Evolutionary conservation across 2,329 filamentous ascomycete genomes (phyloP).

Genomic region (Aspergillus brunneoviolaceus): DNA sequence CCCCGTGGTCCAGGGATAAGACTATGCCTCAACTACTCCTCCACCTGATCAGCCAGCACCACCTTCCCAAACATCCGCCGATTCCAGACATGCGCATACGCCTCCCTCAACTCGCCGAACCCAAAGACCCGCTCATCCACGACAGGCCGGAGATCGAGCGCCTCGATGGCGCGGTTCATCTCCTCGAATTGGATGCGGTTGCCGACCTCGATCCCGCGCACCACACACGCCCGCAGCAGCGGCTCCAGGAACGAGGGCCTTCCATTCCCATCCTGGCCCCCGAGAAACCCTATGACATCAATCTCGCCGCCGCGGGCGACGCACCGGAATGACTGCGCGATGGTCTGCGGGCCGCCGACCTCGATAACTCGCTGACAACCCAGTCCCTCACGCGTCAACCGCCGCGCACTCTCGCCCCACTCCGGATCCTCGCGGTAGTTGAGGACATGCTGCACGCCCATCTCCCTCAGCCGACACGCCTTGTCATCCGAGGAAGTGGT

Average conservation of each 20-base stretch:
- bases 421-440: constrained; percentile 52
- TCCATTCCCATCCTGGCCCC: not conserved
- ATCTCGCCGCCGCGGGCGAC: not conserved
- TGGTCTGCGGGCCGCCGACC: constrained; percentile 3
- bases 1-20: too few species aligned
- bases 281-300: constrained; percentile 2
- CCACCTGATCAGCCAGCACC: not conserved
- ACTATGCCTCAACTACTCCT: too few species aligned
- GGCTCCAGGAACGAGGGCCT: not conserved
- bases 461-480: constrained; percentile 49
- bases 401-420: constrained; percentile 16
- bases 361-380: constrained; percentile 7
- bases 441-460: constrained; percentile 57
- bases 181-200: constrained; percentile 1
- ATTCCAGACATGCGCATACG: constrained; percentile 6
- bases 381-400: constrained; percentile 25
- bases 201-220: not conserved
- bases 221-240: not conserved
- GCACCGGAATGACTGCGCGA: constrained; percentile 1
- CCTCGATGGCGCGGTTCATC: constrained; percentile 6
- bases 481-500: constrained; percentile 56
- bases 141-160: constrained; percentile 3
- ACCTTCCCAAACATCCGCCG: constrained; percentile 9
- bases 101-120: constrained; percentile 4
- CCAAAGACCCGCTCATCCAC: constrained; percentile 8